Evolutionary conservation across 2,329 filamentous ascomycete genomes (phyloP), one percentile per base, ranked within the genome.

Genomic region (Fusarium heterosporum): DNA sequence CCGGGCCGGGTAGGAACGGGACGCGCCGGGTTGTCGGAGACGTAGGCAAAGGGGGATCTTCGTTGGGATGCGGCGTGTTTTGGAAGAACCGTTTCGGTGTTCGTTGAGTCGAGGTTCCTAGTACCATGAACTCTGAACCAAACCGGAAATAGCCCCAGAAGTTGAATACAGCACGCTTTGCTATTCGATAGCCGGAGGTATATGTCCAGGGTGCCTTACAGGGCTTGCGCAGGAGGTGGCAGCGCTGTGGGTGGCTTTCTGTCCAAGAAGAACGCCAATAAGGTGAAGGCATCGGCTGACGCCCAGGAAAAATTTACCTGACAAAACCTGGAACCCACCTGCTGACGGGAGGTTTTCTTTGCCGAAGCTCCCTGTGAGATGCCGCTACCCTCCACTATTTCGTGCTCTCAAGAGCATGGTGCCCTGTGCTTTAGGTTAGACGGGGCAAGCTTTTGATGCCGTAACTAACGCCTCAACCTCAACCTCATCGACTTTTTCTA

Each of bases 301-400:
- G 36, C 39, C 55, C 43, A 55, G 47, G 63, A 52, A 72, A 68
- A 72, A 70, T 69, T 63, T 73, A 70, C 67, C 61, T 72, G 69
- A 73, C 52, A 52, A 47, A 22, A 22, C 22, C 22, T 22, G 22
- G 22, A 22, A 22, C 45, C 43, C 43, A 38, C 39, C 29, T 56
- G 32, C 17, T 14, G 40, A 56, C 69, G 52, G 71, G 52, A 70
- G 66, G 39, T 58, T 60, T 39, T 49, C 53, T 55, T 73, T 73
- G 59, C 71, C 71, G 71, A 73, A 72, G 68, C 61, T 69, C 67
- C 67, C 69, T 72, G 58, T 50, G 36, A 46, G 49, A 57, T 54
- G 49, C 64, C 50, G 50, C 46, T 50, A 14, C 19, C 25, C 29
- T 61, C 64, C 50, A 47, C 46, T 50, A 12, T 17, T 25, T 25